Percentiles rank a stretch among this genome's conserved stretches.
These are phyloP conservation scores for Dactylonectria estremocensis DNA, from an alignment of 2,329 filamentous ascomycete species.

Conservation along the genomic window DNA sequence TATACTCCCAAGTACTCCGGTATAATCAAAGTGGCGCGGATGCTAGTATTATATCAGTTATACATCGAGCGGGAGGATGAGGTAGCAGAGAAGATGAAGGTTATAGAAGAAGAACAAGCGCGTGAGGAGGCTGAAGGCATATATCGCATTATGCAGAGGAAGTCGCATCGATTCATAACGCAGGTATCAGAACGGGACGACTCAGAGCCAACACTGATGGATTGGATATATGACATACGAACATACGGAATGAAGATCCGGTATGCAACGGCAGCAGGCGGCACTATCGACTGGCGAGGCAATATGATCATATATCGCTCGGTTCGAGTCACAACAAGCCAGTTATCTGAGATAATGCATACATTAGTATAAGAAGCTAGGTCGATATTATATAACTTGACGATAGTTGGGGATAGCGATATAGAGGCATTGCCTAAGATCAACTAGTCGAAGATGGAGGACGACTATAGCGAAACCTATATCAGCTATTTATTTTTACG, in stretches of 20 bases:
- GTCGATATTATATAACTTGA: background rate
- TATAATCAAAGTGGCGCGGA: constrained; percentile 32
- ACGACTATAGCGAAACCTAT: background rate
- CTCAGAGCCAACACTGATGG: constrained; percentile 28
- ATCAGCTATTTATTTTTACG: constrained; percentile 2
- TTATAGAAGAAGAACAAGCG: background rate
- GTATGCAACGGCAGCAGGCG: constrained; percentile 18
- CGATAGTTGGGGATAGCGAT: background rate
- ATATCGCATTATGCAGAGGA: no score
- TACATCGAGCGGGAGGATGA: constrained; percentile 9
- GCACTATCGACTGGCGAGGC: constrained; percentile 24
- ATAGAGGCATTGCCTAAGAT: constrained; percentile 3
- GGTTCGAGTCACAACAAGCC: no score
- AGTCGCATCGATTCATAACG: no score
- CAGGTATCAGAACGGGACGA: background rate
- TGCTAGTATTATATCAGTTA: constrained; percentile 25
- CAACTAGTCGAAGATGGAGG: background rate
- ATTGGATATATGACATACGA: constrained; percentile 32
- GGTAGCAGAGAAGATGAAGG: constrained; percentile 10
- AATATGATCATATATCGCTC: background rate
- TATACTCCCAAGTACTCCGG: constrained; percentile 35
- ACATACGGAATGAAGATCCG: constrained; percentile 33
- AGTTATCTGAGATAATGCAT: no score
- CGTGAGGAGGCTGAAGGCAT: no score
- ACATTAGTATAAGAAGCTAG: no score